These are phyloP conservation scores for Boletus rex-veris DNA, from an alignment of 768 basidiomycete genomes.

Conservation along the genomic window DNA sequence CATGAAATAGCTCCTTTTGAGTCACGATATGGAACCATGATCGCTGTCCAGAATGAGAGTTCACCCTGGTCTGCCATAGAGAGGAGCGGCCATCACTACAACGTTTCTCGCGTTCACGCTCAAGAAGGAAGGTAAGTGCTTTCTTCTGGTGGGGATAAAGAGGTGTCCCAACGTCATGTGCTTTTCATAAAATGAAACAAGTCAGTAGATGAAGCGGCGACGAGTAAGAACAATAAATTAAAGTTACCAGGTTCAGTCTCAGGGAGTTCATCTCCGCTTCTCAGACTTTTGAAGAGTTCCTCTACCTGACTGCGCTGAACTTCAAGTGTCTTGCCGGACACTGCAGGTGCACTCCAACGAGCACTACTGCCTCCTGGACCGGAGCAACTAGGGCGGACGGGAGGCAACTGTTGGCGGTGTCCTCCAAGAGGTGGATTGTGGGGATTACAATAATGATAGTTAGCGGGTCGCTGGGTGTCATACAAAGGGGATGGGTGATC, in stretches of 20 bases:
- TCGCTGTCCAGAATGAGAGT: slow-evolving; percentile 43
- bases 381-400: slow-evolving; percentile 41
- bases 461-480: slow-evolving; percentile 54
- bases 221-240: slow-evolving; percentile 13
- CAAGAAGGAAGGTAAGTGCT: slow-evolving; percentile 91
- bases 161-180: slow-evolving; percentile 70
- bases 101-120: slow-evolving; percentile 71
- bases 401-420: slow-evolving; percentile 41
- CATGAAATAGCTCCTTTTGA: slow-evolving; percentile 62
- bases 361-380: slow-evolving; percentile 36
- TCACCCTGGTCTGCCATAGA: slow-evolving; percentile 61
- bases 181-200: slow-evolving; percentile 36
- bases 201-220: slow-evolving; percentile 11
- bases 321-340: slow-evolving; percentile 77
- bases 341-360: slow-evolving; percentile 56
- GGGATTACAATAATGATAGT: slow-evolving; percentile 80
- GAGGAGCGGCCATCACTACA: slow-evolving; percentile 61
- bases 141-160: slow-evolving; percentile 99
- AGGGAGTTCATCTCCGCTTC: slow-evolving; percentile 78
- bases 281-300: slow-evolving; percentile 85
- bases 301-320: slow-evolving; percentile 92
- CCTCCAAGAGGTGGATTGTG: slow-evolving; percentile 80
- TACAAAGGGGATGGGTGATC: slow-evolving; percentile 75
- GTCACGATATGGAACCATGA: slow-evolving; percentile 86
- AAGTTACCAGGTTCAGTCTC: slow-evolving; percentile 84